Percentiles rank a stretch among this genome's conserved stretches.
These are phyloP conservation scores for Alternaria gaisen DNA, from an alignment of 2,329 filamentous ascomycete species.

Conservation along the genomic window DNA sequence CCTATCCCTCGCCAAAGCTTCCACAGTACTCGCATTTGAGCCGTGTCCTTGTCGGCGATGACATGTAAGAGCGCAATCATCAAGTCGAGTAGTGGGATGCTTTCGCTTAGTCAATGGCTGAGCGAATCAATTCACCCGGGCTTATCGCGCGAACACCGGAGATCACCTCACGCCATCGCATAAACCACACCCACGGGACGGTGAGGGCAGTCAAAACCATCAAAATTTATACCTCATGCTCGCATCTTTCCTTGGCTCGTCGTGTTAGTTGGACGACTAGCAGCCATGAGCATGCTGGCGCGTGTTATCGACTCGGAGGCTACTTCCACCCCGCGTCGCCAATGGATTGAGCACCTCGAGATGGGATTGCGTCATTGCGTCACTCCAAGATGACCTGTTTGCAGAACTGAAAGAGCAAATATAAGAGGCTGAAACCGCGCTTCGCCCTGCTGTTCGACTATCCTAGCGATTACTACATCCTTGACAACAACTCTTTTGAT, in stretches of 20 bases:
- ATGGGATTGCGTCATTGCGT: conserved; percentile 42
- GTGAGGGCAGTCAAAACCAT: conserved; percentile 15
- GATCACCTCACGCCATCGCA: conserved; percentile 49
- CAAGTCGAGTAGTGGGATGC: conserved; percentile 35
- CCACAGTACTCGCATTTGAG: conserved; percentile 17
- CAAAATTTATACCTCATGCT: conserved; percentile 19
- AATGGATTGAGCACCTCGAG: conserved; percentile 20
- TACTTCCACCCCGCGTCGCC: conserved; percentile 41
- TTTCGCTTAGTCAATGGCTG: conserved; percentile 32
- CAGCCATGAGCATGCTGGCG: conserved; percentile 24
- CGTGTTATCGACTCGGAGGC: conserved; percentile 23
- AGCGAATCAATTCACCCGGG: conserved; percentile 41
- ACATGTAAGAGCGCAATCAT: conserved; percentile 21
- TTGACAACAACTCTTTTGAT: conserved; percentile 15
- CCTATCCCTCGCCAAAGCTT: conserved; percentile 34
- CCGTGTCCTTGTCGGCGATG: conserved; percentile 12
- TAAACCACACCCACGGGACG: conserved; percentile 27
- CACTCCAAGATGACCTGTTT: conserved; percentile 24
- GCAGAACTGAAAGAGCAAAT: conserved; percentile 39
- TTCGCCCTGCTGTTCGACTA: conserved; percentile 10
- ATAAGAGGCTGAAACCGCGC: conserved; percentile 37
- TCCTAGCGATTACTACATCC: conserved; percentile 16
- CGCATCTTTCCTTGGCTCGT: conserved; percentile 30
- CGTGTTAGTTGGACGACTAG: conserved; percentile 26
- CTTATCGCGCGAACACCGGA: conserved; percentile 36